Base-by-base conservation (phyloP, 1,284 basidiomycete species). In the Erythrobasidium hasegawianum region DNA sequence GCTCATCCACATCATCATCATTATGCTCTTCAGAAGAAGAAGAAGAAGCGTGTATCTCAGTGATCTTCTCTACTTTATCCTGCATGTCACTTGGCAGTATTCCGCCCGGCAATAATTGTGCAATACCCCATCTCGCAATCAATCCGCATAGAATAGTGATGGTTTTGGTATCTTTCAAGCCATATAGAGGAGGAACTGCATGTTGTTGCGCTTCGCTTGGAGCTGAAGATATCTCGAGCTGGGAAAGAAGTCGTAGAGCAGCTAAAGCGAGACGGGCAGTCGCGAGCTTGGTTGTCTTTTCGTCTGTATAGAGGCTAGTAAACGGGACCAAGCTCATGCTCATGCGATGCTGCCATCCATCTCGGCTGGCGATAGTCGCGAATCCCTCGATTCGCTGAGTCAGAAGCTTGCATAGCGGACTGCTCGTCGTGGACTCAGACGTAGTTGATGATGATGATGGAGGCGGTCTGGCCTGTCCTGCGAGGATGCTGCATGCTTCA, bases 81-180 rank as follows among this genome's bases (percentile, higher is more conserved):
- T 41, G 20, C 54, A 55, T 29, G 22, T 53, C 40, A 10, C 45
- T n/a, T 16, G 67, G 69, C 20, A 70, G 47, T 1, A 67, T 57
- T 13, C 55, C 65, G 16, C 53, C 49, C 7, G 43, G 56, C 9
- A 68, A 22, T 10, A 49, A 22, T 0, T 27, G 2, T 0, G 50
- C 66, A 18, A 74, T n/a, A 1, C 66, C 69, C 73, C 73, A 74
- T 18, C 70, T 45, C 18, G 59, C 68, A 16, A 71, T 57, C 50
- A 74, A 39, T 13, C 64, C 70, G 1, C 59, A 64, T 16, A 73
- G 67, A 47, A 65, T 59, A 1, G 50, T 43, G 29, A 74, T 41
- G 8, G 62, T 52, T 20, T 72, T 72, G 29, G 27, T 55, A 39
- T 74, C 71, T 27, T 56, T 52, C 14, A 64, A 33, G 22, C 72